phyloP scores from a whole-genome alignment of 2,329 filamentous ascomycete genomes.

The Sarocladium kiliense region DNA sequence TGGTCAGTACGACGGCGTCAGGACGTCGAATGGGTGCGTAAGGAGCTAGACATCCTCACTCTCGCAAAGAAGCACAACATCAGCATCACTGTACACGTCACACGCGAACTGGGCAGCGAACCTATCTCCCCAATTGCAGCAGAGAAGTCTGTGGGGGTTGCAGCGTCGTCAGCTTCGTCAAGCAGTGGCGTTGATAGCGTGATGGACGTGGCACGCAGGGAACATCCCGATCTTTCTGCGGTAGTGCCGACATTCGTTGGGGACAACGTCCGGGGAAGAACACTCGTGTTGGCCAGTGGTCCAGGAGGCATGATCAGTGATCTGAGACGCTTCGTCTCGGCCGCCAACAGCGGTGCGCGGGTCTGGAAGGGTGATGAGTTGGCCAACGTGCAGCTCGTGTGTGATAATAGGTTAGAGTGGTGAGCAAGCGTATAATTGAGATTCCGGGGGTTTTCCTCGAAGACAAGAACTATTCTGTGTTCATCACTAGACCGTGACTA shows the following conservation, averaged over 20 bases:
- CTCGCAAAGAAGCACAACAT: slow-evolving; percentile 33
- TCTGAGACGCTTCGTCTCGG: slow-evolving; percentile 47
- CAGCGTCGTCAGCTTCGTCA: slow-evolving; percentile 1
- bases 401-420: slow-evolving; percentile 56
- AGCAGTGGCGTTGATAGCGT: slow-evolving; percentile 11
- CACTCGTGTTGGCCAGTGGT: slow-evolving; percentile 55
- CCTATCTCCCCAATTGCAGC: neutral
- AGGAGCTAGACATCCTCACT: slow-evolving; percentile 48
- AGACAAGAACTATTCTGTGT: too few relatives aligned
- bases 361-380: slow-evolving; percentile 55
- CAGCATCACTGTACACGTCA: slow-evolving; percentile 54
- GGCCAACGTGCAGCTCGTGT: slow-evolving; percentile 51
- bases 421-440: slow-evolving; percentile 15
- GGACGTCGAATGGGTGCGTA: slow-evolving; percentile 54
- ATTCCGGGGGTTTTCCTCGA: too few relatives aligned
- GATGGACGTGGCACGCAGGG: slow-evolving; percentile 19
- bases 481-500: too few relatives aligned
- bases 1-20: slow-evolving; percentile 54
- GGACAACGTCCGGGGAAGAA: slow-evolving; percentile 40
- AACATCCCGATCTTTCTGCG: slow-evolving; percentile 37
- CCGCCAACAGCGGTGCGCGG: slow-evolving; percentile 42
- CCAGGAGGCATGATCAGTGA: slow-evolving; percentile 55
- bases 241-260: slow-evolving; percentile 45
- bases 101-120: slow-evolving; percentile 45
- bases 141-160: neutral